phyloP scores from a whole-genome alignment of 768 basidiomycete species.

The Phanerochaete carnosa region DNA sequence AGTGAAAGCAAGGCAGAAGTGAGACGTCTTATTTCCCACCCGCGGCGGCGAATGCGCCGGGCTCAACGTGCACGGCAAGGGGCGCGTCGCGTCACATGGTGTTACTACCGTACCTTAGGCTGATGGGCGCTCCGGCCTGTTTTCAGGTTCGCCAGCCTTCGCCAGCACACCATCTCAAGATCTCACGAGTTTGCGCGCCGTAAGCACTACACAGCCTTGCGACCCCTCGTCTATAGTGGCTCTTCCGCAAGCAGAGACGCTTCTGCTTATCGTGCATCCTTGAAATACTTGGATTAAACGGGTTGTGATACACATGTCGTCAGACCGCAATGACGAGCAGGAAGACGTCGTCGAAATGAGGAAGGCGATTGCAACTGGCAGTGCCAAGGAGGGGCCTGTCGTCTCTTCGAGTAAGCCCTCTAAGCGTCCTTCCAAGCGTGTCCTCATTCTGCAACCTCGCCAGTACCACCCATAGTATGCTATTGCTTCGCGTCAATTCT shows the following conservation, averaged over 20 bases:
- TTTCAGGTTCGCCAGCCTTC: background rate
- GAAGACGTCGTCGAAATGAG: conserved; percentile 52
- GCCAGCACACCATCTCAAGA: background rate
- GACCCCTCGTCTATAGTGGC: background rate
- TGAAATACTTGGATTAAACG: background rate
- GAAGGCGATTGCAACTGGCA: conserved; percentile 45
- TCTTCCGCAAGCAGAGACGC: background rate
- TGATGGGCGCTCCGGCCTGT: background rate
- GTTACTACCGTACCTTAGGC: background rate
- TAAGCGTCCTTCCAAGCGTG: background rate
- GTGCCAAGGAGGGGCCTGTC: conserved; percentile 23
- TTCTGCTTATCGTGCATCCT: background rate
- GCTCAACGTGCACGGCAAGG: background rate
- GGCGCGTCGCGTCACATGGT: background rate
- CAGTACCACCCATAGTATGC: conserved; percentile 79
- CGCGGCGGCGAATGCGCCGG: background rate
- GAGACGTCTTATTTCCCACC: background rate
- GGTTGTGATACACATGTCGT: conserved; percentile 3
- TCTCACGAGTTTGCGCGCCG: background rate
- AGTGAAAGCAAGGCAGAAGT: background rate
- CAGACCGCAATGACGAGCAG: conserved; percentile 20
- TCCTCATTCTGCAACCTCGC: background rate
- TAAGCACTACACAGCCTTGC: background rate
- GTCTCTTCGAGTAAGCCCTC: conserved; percentile 16
- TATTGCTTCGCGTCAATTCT: conserved; percentile 92